These are phyloP conservation scores for Trichosporon faecale DNA, from an alignment of 1,284 basidiomycete genomes.

Conservation along the genomic window DNA sequence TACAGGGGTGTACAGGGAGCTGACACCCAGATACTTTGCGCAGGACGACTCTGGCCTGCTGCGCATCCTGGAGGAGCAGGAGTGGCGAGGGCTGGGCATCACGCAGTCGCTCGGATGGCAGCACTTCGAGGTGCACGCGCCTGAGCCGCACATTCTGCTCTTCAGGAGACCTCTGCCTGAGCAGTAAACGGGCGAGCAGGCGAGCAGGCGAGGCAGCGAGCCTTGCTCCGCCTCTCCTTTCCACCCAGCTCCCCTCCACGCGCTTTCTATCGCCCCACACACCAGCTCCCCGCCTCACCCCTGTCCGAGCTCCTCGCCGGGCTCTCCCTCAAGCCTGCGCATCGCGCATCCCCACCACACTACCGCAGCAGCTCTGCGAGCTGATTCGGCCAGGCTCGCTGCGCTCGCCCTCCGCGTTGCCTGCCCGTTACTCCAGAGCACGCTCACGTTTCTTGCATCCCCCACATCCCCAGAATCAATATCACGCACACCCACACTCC, in stretches of 20 bases:
- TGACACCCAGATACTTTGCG: slow-evolving; percentile 56
- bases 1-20: background rate
- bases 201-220: background rate
- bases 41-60: slow-evolving; percentile 72
- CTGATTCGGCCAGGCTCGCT: too few species aligned
- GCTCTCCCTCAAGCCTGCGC: background rate
- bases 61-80: slow-evolving; percentile 75
- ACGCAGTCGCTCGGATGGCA: slow-evolving; percentile 95
- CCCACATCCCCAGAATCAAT: background rate
- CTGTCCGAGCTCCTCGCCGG: too few species aligned
- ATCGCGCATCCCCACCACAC: background rate
- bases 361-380: too few species aligned
- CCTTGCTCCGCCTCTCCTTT: background rate
- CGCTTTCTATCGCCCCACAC: too few species aligned
- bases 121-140: slow-evolving; percentile 93
- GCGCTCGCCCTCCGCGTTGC: background rate
- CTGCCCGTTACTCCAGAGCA: too few species aligned
- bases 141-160: slow-evolving; percentile 64
- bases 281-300: background rate
- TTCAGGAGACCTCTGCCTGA: slow-evolving; percentile 5
- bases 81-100: slow-evolving; percentile 95
- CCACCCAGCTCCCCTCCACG: background rate
- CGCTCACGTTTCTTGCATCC: background rate
- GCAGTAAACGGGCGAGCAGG: background rate
- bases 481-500: background rate